These are phyloP conservation scores for Arthrobotrys sinensis DNA, from an alignment of 2,329 filamentous ascomycete genomes.

Conservation along the genomic window DNA sequence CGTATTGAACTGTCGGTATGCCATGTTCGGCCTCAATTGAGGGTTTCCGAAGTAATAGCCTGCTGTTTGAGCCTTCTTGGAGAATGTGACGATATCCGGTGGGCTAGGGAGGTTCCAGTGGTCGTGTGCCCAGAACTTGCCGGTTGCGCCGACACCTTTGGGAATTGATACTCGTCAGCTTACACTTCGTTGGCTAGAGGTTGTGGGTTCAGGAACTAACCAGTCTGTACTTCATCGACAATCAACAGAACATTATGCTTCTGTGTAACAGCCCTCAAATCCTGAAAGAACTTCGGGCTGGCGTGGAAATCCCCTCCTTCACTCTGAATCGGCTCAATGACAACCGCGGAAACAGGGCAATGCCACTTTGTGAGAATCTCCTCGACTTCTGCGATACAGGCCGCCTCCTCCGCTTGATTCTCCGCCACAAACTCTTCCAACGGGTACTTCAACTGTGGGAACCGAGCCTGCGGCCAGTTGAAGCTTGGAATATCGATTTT, in stretches of 20 bases:
- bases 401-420: constrained; percentile 85
- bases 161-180: constrained; percentile 2
- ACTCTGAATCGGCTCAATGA: constrained; percentile 92
- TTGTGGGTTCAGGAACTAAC: constrained; percentile 66
- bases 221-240: constrained; percentile 94
- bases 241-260: constrained; percentile 86
- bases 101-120: constrained; percentile 87
- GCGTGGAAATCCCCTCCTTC: constrained; percentile 97
- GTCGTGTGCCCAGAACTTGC: constrained; percentile 96
- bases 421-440: constrained; percentile 83
- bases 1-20: constrained; percentile 96
- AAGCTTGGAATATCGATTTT: constrained; percentile 96
- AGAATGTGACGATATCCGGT: constrained; percentile 95
- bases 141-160: constrained; percentile 81
- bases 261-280: constrained; percentile 83
- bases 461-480: constrained; percentile 92
- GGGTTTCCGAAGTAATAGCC: constrained; percentile 92
- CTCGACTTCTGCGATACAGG: constrained; percentile 86
- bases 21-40: constrained; percentile 87
- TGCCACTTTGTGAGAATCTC: constrained; percentile 80
- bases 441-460: constrained; percentile 88
- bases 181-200: not conserved
- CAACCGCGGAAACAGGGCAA: constrained; percentile 82
- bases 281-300: constrained; percentile 86
- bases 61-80: constrained; percentile 93